Base-by-base conservation (phyloP, 164 flowering plant species). In the Magnolia kwangsiensis region DNA sequence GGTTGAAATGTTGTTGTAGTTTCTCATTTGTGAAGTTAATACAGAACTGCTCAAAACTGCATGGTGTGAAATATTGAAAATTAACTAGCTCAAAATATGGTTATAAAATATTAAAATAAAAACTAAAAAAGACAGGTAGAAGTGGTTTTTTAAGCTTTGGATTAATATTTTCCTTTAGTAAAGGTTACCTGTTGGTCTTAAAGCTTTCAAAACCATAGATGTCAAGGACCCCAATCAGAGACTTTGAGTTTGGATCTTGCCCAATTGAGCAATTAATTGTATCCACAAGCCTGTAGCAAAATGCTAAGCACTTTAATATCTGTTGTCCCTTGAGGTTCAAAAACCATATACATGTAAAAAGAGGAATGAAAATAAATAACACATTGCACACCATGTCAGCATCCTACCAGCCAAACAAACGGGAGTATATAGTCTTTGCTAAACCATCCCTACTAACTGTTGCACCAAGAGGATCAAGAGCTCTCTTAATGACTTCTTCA, bases 151-250 rank as follows among this genome's bases (percentile, higher is more conserved):
- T 55, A 11, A 11, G 16, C 18, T 8, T 55, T 55, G 18, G 61
- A 10, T 55, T 55, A 70, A 21, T 37, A 4, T 72, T 50, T 51
- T 66, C 14, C 8, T 3, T 68, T 31, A 68, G 3, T 37, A 74
- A 50, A 29, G 50, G 59, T 81, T 86, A 95, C 99, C 99, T 95
- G 79, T 95, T 95, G 71, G 74, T 77, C 86, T 90, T 85, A 72
- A 95, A 95, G 86, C 98, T 95, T 82, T 95, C 99, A 86, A 95
- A 95, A 50, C 98, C 99, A 85, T 95, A 95, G 65, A 95, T 95
- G 85, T 95, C 99, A 83, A 95, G 98, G 82, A 95, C 94, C 55
- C 98, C 98, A 78, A 95, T 93, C 71, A 90, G 84, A 74, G 85
- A 84, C 50, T 86, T 86, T 27, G 99, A 93, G 74, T 80, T 79